A percentile compares a stretch with the other conserved stretches of the same genome.
Evolutionary conservation across 176 grass and related monocot species (phyloP).

Genomic region (Juncus effusus): DNA sequence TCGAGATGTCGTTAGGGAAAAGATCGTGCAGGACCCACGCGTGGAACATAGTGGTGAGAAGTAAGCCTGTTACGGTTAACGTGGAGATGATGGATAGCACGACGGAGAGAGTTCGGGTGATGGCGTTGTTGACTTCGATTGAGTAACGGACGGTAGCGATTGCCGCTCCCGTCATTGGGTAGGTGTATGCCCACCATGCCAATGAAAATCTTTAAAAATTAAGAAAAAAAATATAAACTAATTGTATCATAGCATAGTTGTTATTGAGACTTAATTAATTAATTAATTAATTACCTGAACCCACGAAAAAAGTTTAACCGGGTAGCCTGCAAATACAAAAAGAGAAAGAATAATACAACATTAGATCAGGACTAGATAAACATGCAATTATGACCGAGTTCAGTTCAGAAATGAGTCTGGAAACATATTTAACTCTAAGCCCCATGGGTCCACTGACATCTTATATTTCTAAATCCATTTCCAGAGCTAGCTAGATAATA

Average conservation of each 20-base stretch:
- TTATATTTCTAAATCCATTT: too few relatives aligned
- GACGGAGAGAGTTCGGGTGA: conserved; percentile 64
- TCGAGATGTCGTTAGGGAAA: conserved; percentile 97
- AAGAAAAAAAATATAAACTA: not conserved
- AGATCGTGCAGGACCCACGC: conserved; percentile 62
- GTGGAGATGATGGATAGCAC: conserved; percentile 47
- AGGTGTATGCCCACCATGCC: conserved; percentile 98
- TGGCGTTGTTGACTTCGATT: conserved; percentile 62
- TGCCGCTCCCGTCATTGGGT: conserved; percentile 84
- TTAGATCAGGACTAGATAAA: too few relatives aligned
- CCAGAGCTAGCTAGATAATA: too few relatives aligned
- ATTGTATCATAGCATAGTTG: not conserved
- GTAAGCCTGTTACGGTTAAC: conserved; percentile 43
- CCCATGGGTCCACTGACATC: too few relatives aligned
- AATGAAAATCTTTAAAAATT: conserved; percentile 53
- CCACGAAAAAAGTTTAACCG: conserved; percentile 83
- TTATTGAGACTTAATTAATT: not conserved
- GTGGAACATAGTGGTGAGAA: conserved; percentile 71
- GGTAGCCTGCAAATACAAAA: conserved; percentile 43
- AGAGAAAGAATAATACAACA: not conserved
- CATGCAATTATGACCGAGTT: too few relatives aligned
- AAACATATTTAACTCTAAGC: not conserved
- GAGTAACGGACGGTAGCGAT: conserved; percentile 72
- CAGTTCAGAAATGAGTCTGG: not conserved
- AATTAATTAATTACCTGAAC: conserved; percentile 49